Evolutionary conservation across 208 protist genomes (phyloP).

Genomic region (Sergeia podlipaevii): DNA sequence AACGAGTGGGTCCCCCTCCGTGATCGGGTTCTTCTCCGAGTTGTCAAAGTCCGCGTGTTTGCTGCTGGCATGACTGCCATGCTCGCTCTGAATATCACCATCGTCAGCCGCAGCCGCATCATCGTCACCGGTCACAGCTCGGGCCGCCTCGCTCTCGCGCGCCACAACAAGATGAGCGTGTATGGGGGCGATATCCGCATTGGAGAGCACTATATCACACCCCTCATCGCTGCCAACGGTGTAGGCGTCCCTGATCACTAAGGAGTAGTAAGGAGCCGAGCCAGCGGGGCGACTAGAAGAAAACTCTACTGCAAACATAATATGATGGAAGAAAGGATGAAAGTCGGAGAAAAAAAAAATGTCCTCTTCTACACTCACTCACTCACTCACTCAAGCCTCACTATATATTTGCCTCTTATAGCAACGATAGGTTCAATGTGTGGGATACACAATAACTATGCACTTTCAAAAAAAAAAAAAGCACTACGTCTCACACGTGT

Average conservation of each 20-base stretch:
- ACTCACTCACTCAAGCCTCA: too few relatives aligned
- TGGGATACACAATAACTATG: conserved; percentile 10
- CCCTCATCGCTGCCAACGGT: conserved; percentile 35
- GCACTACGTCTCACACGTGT: background rate
- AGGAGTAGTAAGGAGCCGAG: conserved; percentile 71
- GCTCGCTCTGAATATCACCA: background rate
- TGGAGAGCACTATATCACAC: conserved; percentile 18
- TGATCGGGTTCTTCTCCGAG: background rate
- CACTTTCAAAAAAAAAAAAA: conserved; percentile 11
- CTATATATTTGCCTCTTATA: too few relatives aligned
- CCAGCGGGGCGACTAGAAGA: conserved; percentile 28
- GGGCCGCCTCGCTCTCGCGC: conserved; percentile 33
- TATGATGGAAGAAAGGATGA: background rate
- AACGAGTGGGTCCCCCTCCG: conserved; percentile 36
- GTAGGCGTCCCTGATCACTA: conserved; percentile 74
- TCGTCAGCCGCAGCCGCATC: background rate
- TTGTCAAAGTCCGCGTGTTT: background rate
- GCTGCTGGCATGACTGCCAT: background rate
- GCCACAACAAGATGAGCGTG: conserved; percentile 64
- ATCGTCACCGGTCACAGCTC: background rate
- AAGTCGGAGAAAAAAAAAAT: background rate
- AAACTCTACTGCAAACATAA: conserved; percentile 75
- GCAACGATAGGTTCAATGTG: background rate
- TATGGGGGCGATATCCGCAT: conserved; percentile 33
- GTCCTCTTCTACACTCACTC: too few relatives aligned